Conservation (phyloP, 2,329 filamentous ascomycete genomes). For the Pseudopyricularia javanii region DNA sequence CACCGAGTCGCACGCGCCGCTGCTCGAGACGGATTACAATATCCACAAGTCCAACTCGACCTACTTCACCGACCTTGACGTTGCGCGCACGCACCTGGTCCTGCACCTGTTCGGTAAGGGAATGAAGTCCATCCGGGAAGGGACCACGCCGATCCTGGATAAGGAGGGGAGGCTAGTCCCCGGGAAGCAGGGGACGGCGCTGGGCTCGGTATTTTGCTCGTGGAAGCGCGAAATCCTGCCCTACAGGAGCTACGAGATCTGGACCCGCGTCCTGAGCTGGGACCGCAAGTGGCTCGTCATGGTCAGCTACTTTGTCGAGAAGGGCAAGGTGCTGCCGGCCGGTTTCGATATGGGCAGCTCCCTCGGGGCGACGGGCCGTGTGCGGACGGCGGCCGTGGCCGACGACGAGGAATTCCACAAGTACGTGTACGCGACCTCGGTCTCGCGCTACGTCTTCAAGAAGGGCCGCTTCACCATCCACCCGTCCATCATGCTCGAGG, state of each 20-base stretch:
- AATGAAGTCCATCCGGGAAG: conserved; percentile 38
- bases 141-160: conserved; percentile 35
- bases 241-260: conserved; percentile 60
- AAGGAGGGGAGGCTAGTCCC: conserved; percentile 34
- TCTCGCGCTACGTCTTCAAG: conserved; percentile 78
- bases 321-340: conserved; percentile 42
- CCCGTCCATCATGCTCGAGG: conserved; percentile 61
- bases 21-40: conserved; percentile 26
- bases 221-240: conserved; percentile 65
- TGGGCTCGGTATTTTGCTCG: conserved; percentile 61
- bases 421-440: conserved; percentile 56
- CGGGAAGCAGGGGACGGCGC: conserved; percentile 47
- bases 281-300: conserved; percentile 76
- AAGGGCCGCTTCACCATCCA: conserved; percentile 72
- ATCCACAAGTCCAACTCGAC: conserved; percentile 40
- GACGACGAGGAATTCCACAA: conserved; percentile 37
- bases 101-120: conserved; percentile 53
- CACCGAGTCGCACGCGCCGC: conserved; percentile 15
- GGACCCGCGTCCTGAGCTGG: conserved; percentile 59
- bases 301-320: conserved; percentile 59
- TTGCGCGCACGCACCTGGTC: conserved; percentile 70
- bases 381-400: conserved; percentile 16
- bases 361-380: conserved; percentile 18
- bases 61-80: conserved; percentile 79
- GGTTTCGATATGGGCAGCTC: conserved; percentile 37